Base-by-base conservation (phyloP, 2,329 filamentous ascomycete species). In the Alternaria sp. region DNA sequence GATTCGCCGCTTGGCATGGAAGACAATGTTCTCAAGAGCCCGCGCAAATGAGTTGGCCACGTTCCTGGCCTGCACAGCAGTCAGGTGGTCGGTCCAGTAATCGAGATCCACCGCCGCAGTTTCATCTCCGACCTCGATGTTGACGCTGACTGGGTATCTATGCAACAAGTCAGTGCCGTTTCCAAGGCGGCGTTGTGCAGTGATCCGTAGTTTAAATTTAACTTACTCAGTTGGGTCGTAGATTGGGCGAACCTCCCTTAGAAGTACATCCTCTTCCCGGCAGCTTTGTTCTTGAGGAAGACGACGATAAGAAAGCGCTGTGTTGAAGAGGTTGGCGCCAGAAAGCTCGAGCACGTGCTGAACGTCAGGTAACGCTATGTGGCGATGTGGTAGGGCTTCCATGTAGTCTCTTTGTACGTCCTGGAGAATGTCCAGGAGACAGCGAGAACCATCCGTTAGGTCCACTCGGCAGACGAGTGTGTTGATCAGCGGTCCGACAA, bases 401-500 rank as follows among this genome's bases (percentile, higher is more conserved):
- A 82, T 75, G 42, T 82, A 82, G 44, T 83, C 80, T 46, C 78
- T 72, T 61, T 83, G 81, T 3, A 83, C 75, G 28, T 75, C 66
- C 28, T 77, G 68, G 11, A 83, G 55, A 5, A 81, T 62, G 21
- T 79, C 74, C 7, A 72, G 67, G 2, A 83, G 73, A 23, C 66
- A 71, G 11, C 64, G 54, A 0, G 71, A 68, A 1, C 73, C 54
- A 10, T 72, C 62, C 0, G 72, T 62, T 11, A 82, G 60, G 29
- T 74, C 73, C 46, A 82, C 79, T 1, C 80, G 76, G 40, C 80
- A 82, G 1, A 80, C 74, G 26, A 82, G 71, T 4, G 81, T 78
- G 42, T 82, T 82, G 51, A 82, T 81, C 5, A 82, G 70, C 0
- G 80, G 80, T 0, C 81, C 81, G n/a, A 82, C 73, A 11, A 80